Evolutionary conservation across 2,329 filamentous ascomycete genomes (phyloP).

Genomic region (Coniochaeta sp.): DNA sequence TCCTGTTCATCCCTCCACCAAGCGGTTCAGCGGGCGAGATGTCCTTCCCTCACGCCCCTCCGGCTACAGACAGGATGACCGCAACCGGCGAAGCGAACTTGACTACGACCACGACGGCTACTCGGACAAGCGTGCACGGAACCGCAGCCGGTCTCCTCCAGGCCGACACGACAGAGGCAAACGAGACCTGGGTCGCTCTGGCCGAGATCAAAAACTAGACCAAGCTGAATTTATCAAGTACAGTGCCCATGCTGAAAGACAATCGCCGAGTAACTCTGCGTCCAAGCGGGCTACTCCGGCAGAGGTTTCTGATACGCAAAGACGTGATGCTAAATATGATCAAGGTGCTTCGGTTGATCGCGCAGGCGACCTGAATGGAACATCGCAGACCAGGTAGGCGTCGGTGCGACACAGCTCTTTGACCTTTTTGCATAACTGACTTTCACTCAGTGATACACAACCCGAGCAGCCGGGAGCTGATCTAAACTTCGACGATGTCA

Average conservation of each 20-base stretch:
- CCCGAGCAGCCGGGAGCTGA: conserved; percentile 11
- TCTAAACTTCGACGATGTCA: conserved; percentile 42
- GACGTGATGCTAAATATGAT: conserved; percentile 61
- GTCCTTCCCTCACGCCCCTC: conserved; percentile 35
- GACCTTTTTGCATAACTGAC: neutral
- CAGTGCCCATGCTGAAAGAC: conserved; percentile 38
- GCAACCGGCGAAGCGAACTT: conserved; percentile 26
- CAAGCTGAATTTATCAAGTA: conserved; percentile 28
- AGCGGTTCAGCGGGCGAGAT: conserved; percentile 48
- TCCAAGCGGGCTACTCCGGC: conserved; percentile 55
- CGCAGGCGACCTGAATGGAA: conserved; percentile 17
- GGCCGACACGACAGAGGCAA: conserved; percentile 18
- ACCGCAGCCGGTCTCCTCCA: conserved; percentile 18
- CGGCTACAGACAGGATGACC: conserved; percentile 8
- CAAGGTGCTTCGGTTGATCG: conserved; percentile 48
- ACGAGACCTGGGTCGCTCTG: conserved; percentile 19
- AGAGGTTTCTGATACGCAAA: conserved; percentile 50
- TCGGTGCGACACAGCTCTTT: neutral
- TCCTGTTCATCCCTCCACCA: conserved; percentile 24
- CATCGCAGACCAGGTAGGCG: conserved; percentile 26
- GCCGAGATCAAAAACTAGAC: conserved; percentile 19
- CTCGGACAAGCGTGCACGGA: conserved; percentile 20
- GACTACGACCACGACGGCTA: conserved; percentile 20
- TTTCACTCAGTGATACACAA: neutral
- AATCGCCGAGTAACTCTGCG: conserved; percentile 49